Percentiles rank a stretch among this genome's conserved stretches.
Evolutionary conservation across 2,329 filamentous ascomycete genomes (phyloP).

Genomic region (Ascochyta pisi): DNA sequence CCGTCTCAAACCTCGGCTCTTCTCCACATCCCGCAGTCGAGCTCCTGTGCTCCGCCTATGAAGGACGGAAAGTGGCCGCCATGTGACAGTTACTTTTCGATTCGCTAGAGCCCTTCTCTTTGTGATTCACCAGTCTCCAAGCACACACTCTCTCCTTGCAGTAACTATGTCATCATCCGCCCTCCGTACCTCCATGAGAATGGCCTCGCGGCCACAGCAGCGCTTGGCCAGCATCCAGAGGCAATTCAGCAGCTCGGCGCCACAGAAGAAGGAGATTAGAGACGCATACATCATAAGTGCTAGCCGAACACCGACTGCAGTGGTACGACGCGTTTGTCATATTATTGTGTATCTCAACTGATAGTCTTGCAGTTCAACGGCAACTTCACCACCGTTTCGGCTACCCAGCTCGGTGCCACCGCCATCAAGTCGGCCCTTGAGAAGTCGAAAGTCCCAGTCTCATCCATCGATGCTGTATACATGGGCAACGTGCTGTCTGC

Average conservation of each 20-base stretch:
- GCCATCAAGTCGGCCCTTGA: slow-evolving; percentile 91
- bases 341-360: background rate
- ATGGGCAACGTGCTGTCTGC: slow-evolving; percentile 95
- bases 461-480: slow-evolving; percentile 89
- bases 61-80: slow-evolving; percentile 32
- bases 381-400: slow-evolving; percentile 80
- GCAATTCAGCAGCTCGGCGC: slow-evolving; percentile 45
- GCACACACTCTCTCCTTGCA: background rate
- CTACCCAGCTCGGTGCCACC: slow-evolving; percentile 85
- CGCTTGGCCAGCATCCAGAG: slow-evolving; percentile 47
- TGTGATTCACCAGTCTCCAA: slow-evolving; percentile 6
- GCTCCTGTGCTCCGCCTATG: slow-evolving; percentile 25
- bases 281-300: slow-evolving; percentile 95
- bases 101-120: slow-evolving; percentile 31
- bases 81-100: slow-evolving; percentile 39
- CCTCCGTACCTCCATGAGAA: slow-evolving; percentile 42
- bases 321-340: slow-evolving; percentile 60
- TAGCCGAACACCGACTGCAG: slow-evolving; percentile 85
- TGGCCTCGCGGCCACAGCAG: slow-evolving; percentile 47
- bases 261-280: slow-evolving; percentile 69
- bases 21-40: slow-evolving; percentile 37
- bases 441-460: slow-evolving; percentile 81
- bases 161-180: slow-evolving; percentile 41
- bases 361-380: slow-evolving; percentile 83
- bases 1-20: slow-evolving; percentile 35